Base-by-base conservation (phyloP, 73 alveolate genomes). In the Paramecium bursaria region DNA sequence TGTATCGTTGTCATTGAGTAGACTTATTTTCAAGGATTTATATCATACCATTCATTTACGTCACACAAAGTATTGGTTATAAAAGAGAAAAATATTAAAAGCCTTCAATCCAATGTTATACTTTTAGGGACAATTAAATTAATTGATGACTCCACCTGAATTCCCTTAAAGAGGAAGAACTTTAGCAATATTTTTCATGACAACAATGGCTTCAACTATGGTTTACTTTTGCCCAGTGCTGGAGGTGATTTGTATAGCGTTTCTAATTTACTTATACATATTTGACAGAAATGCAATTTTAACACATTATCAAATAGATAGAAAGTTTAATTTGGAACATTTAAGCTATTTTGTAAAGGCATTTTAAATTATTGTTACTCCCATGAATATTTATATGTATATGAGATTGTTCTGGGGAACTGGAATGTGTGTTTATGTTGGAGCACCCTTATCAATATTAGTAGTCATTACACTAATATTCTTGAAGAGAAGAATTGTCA, bases 11-110 rank as follows among this genome's bases (percentile, higher is more conserved):
- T 67, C 53, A 3, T 11, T 35, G 1, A 42, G 33, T 19, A 67
- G 82, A 67, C 33, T 67, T 11, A 19, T 42, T 19, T 35, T 67
- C 11, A 67, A 67, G 44, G 33, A 67, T 39, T 6, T 67, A 39
- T 67, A 39, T 67, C 82, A 67, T 4, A 67, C 82, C 17, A 39
- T 67, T 39, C 82, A 67, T 35, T 39, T 67, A 7, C 33, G 82
- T 39, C 82, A 67, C n/a, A 3, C 60, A 7, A 42, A 25, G 10
- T 67, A 39, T 67, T 67, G 82, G 82, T 67, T 67, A 29, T 25
- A 47, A 67, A 67, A 67, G 44, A 31, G 82, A 39, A 67, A 42
- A 42, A 47, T 47, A 0, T 42, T 67, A 39, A 67, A 67, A 25
- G 44, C 33, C 44, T 67, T 67, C 48, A 67, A 67, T 39, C 82